phyloP scores from a whole-genome alignment of 345 rosid species.

The Citrus sp. region DNA sequence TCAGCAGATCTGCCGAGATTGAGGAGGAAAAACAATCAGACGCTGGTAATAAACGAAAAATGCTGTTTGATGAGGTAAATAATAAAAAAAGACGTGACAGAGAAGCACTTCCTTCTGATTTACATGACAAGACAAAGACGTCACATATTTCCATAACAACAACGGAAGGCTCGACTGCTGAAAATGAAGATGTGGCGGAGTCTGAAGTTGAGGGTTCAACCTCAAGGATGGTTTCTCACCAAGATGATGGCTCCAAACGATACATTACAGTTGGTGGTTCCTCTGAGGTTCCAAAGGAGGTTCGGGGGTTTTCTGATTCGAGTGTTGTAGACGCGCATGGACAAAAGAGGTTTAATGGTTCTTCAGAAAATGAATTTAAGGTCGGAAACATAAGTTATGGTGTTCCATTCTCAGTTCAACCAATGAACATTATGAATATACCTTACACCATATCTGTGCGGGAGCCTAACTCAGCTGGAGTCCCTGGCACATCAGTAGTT shows the following conservation, averaged over 20 bases:
- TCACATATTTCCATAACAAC: conserved; percentile 75
- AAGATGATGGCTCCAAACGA: conserved; percentile 49
- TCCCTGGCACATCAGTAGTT: conserved; percentile 35
- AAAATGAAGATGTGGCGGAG: conserved; percentile 94
- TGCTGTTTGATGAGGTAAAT: conserved; percentile 51
- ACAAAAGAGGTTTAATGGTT: conserved; percentile 38
- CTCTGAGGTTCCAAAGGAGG: conserved; percentile 48
- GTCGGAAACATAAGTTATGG: conserved; percentile 48
- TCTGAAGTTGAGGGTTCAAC: conserved; percentile 90
- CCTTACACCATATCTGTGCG: conserved; percentile 46
- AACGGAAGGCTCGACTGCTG: conserved; percentile 88
- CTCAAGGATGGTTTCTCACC: conserved; percentile 42
- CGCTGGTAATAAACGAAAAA: conserved; percentile 58
- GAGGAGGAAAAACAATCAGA: conserved; percentile 62
- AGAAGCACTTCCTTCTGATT: conserved; percentile 46
- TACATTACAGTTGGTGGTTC: conserved; percentile 36
- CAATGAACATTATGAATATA: conserved; percentile 38
- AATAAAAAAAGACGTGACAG: conserved; percentile 58
- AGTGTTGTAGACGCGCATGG: conserved; percentile 36
- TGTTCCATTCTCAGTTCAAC: conserved; percentile 52
- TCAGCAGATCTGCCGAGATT: conserved; percentile 37
- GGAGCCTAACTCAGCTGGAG: conserved; percentile 51
- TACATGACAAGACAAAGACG: conserved; percentile 52
- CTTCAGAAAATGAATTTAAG: conserved; percentile 49
- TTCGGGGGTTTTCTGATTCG: conserved; percentile 45